Conservation (phyloP, 2,329 filamentous ascomycete genomes). For the Phaeosphaeria sp. region DNA sequence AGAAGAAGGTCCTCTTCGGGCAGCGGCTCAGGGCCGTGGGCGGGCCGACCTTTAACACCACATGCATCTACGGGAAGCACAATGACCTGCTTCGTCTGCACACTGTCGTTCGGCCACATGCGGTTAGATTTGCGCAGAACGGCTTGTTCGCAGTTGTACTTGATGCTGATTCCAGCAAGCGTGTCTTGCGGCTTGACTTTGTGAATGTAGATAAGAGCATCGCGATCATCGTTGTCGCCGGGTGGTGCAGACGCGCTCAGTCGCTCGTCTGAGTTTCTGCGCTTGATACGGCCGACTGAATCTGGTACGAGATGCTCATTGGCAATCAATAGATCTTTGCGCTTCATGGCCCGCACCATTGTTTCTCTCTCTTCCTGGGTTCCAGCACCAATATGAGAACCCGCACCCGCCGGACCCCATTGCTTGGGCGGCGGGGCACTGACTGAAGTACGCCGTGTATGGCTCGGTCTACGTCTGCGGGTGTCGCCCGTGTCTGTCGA, state of each 20-base stretch:
- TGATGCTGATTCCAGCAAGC: slow-evolving; percentile 87
- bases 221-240: slow-evolving; percentile 68
- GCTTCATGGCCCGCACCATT: slow-evolving; percentile 57
- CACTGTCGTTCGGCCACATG: slow-evolving; percentile 91
- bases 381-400: slow-evolving; percentile 52
- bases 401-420: slow-evolving; percentile 55
- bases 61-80: slow-evolving; percentile 90
- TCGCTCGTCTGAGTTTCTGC: slow-evolving; percentile 71
- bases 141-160: slow-evolving; percentile 85
- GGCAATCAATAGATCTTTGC: slow-evolving; percentile 56
- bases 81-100: slow-evolving; percentile 82
- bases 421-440: slow-evolving; percentile 51
- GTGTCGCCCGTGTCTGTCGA: slow-evolving; percentile 20
- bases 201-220: slow-evolving; percentile 90
- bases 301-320: slow-evolving; percentile 51
- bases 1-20: slow-evolving; percentile 50
- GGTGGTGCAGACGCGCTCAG: slow-evolving; percentile 56
- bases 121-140: slow-evolving; percentile 87
- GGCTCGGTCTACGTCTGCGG: slow-evolving; percentile 37
- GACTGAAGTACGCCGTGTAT: slow-evolving; percentile 40
- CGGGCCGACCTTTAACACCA: slow-evolving; percentile 75
- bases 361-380: slow-evolving; percentile 55
- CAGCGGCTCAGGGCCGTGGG: slow-evolving; percentile 44
- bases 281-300: slow-evolving; percentile 62
- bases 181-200: slow-evolving; percentile 84